Evolutionary conservation across 352 stramenopile genomes (phyloP).

Genomic region (Globisporangium polare): DNA sequence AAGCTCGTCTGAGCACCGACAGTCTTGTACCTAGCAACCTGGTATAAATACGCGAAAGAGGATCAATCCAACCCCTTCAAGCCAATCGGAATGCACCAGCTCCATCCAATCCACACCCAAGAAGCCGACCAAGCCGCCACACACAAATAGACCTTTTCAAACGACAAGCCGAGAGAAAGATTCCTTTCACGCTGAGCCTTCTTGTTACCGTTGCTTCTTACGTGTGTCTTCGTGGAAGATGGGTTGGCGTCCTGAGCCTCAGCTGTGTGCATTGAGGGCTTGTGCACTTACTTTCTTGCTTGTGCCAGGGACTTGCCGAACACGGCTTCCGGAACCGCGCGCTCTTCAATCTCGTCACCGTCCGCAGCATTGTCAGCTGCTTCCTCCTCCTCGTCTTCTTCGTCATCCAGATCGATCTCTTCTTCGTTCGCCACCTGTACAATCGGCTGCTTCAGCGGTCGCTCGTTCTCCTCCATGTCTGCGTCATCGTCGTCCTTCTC

Average conservation of each 20-base stretch:
- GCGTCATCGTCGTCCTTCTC: conserved; percentile 44
- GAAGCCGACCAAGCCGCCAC: not conserved
- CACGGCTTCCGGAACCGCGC: conserved; percentile 47
- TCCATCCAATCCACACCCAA: not conserved
- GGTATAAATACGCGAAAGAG: conserved; percentile 4
- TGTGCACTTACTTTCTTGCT: conserved; percentile 2
- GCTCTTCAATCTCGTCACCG: conserved; percentile 43
- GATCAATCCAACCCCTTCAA: not conserved
- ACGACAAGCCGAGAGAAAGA: not conserved
- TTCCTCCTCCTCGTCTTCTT: conserved; percentile 46
- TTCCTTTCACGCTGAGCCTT: not conserved
- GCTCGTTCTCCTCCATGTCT: conserved; percentile 42
- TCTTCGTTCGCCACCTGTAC: conserved; percentile 81
- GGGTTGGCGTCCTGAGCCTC: not conserved
- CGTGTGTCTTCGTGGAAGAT: not conserved
- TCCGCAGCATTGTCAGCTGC: conserved; percentile 1
- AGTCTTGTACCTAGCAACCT: not conserved
- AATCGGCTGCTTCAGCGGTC: conserved; percentile 76
- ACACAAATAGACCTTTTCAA: not conserved
- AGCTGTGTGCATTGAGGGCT: not conserved
- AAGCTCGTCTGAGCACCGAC: not conserved
- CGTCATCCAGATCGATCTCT: conserved; percentile 93
- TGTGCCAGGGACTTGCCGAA: conserved; percentile 20
- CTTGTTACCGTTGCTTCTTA: conserved; percentile 5
- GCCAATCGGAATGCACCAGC: not conserved